Evolutionary conservation across 2,329 filamentous ascomycete genomes (phyloP).

Genomic region (Fusarium phyllophilum): DNA sequence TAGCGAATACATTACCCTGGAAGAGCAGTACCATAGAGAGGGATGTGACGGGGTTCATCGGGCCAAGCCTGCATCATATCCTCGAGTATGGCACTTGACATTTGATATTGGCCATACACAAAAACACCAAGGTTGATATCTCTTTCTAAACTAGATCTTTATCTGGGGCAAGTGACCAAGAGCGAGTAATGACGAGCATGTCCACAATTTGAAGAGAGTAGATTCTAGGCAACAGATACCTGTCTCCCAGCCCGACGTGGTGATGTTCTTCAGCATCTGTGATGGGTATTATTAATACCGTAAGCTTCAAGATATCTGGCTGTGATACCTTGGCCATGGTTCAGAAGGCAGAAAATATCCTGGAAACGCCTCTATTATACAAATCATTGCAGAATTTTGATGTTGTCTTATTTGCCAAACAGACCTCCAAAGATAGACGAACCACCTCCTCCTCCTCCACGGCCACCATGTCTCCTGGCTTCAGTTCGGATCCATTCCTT

Average conservation of each 20-base stretch:
- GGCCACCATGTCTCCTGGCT: slow-evolving; percentile 57
- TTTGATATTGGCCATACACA: background rate
- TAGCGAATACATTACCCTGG: background rate
- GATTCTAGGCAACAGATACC: background rate
- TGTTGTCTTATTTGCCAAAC: slow-evolving; percentile 52
- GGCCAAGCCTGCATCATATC: background rate
- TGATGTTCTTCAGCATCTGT: background rate
- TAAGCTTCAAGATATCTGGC: background rate
- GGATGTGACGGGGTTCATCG: background rate
- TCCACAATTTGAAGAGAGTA: background rate
- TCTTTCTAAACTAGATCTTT: background rate
- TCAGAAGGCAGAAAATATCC: background rate
- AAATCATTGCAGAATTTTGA: background rate
- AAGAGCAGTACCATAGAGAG: background rate
- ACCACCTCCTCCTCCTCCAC: slow-evolving; percentile 52
- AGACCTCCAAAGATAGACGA: slow-evolving; percentile 52
- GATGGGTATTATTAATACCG: background rate
- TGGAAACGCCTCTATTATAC: background rate
- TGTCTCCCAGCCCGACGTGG: background rate
- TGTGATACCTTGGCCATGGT: background rate
- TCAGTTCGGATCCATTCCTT: slow-evolving; percentile 65
- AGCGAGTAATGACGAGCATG: background rate
- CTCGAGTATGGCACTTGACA: background rate
- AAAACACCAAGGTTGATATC: background rate
- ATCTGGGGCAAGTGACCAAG: no score